Base-by-base conservation (phyloP, 176 grass and related monocot genomes). In the Hordeum marinum region DNA sequence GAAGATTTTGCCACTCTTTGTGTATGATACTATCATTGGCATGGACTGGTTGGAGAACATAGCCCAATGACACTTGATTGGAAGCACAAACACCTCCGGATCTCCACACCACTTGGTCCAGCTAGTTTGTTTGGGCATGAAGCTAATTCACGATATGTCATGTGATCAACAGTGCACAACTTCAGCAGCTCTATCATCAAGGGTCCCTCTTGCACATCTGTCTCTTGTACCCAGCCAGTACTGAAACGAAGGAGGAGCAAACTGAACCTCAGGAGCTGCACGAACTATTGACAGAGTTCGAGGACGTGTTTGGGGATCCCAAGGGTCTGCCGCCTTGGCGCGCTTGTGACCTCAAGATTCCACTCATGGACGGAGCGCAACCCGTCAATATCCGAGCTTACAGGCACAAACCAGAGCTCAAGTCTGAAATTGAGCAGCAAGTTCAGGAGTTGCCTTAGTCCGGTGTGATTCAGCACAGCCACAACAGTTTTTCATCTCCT, bases 91-190 rank as follows among this genome's bases (percentile, higher is more conserved):
- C 15, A 1, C 0, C 1, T 4, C 4, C 3, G 1, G 6, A 1
- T 15, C 2, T 3, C 11, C 1, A 1, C 48, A 13, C 0, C 48
- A 11, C 3, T 0, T 0, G 2, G 1, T 9, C 48, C 0, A 13
- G 2, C 4, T 9, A 9, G 48, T 2, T 13, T 3, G n/a, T 14
- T 13, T 13, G 12, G 14, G 48, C 48, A 39, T 14, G 48, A 52
- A 3, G 48, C 48, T 13, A 14, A 1, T 11, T 4, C 48, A 52
- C 12, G 1, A 15, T 14, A 4, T 52, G 48, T 14, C 12, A 6
- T 0, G 37, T 39, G 37, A 39, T 39, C 48, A 52, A 15, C 48
- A 32, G 31, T 32, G 2, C 3, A 32, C 31, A 3, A 32, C 31
- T 32, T 3, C 31, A 32, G 31, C 1, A 32, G 2, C 3, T 32